Evolutionary conservation across 345 rosid species (phyloP).

Genomic region (Lepidium africanum): DNA sequence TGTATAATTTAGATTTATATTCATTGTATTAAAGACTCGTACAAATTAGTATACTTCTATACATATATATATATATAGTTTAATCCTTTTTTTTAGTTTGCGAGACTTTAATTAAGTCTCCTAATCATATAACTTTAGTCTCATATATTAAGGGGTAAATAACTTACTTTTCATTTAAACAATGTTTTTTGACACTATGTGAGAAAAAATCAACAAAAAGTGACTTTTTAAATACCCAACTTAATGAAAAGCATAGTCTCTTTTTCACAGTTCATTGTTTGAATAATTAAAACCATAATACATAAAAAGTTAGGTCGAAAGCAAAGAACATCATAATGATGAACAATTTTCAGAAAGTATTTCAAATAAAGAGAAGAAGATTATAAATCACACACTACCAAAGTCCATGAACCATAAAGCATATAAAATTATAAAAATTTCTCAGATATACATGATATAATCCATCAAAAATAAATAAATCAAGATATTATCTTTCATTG

Average conservation of each 20-base stretch:
- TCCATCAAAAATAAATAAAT: too few species aligned
- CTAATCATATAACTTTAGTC: background rate
- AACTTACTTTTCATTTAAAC: background rate
- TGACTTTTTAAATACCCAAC: conserved; percentile 21
- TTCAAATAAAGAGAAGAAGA: conserved; percentile 10
- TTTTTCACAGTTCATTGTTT: conserved; percentile 20
- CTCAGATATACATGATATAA: background rate
- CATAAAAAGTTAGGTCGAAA: conserved; percentile 19
- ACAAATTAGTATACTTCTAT: too few species aligned
- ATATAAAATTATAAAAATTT: background rate
- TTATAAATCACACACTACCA: conserved; percentile 5
- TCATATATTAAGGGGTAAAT: background rate
- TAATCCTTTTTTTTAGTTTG: background rate
- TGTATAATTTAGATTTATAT: too few species aligned
- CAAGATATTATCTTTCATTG: background rate
- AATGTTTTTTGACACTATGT: background rate
- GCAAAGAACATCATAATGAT: conserved; percentile 18
- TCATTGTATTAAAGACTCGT: too few species aligned
- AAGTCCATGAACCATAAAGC: conserved; percentile 7
- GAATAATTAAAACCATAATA: conserved; percentile 8
- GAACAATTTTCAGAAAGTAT: conserved; percentile 16
- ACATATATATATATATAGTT: background rate
- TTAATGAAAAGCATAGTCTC: conserved; percentile 17
- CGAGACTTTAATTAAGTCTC: background rate
- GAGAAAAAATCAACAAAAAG: conserved; percentile 24